These are phyloP conservation scores for Filobasidium floriforme DNA, from an alignment of 768 basidiomycete species.

Conservation along the genomic window DNA sequence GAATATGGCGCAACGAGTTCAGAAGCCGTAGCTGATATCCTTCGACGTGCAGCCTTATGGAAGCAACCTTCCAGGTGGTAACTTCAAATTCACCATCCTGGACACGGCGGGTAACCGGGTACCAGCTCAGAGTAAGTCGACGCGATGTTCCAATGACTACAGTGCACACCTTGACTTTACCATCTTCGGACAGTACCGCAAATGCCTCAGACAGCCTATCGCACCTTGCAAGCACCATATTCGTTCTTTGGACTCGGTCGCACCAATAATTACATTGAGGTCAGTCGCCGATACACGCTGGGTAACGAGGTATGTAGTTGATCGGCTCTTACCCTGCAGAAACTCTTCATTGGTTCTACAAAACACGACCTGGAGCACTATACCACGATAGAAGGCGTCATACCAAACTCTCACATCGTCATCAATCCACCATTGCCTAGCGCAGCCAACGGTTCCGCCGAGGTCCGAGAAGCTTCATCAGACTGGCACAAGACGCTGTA, in stretches of 20 bases:
- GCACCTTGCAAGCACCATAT: slow-evolving; percentile 81
- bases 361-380: slow-evolving; percentile 63
- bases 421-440: slow-evolving; percentile 64
- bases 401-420: slow-evolving; percentile 95
- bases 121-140: slow-evolving; percentile 69
- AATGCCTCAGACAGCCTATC: slow-evolving; percentile 85
- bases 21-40: neutral
- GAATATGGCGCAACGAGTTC: slow-evolving; percentile 8
- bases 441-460: slow-evolving; percentile 48
- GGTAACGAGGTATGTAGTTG: neutral
- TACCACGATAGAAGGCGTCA: slow-evolving; percentile 91
- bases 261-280: slow-evolving; percentile 97
- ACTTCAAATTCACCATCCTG: slow-evolving; percentile 93
- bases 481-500: slow-evolving; percentile 84
- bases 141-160: neutral
- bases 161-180: neutral
- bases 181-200: slow-evolving; percentile 60
- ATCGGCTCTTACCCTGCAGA: slow-evolving; percentile 44
- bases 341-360: slow-evolving; percentile 90
- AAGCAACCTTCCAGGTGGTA: slow-evolving; percentile 86
- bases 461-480: slow-evolving; percentile 16
- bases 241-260: slow-evolving; percentile 93
- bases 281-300: slow-evolving; percentile 21
- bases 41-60: slow-evolving; percentile 65
- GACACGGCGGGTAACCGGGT: slow-evolving; percentile 81